Percentiles rank a stretch among this genome's conserved stretches.
Conservation (phyloP, 1,284 basidiomycete genomes). For the Dichomitus squalens region DNA sequence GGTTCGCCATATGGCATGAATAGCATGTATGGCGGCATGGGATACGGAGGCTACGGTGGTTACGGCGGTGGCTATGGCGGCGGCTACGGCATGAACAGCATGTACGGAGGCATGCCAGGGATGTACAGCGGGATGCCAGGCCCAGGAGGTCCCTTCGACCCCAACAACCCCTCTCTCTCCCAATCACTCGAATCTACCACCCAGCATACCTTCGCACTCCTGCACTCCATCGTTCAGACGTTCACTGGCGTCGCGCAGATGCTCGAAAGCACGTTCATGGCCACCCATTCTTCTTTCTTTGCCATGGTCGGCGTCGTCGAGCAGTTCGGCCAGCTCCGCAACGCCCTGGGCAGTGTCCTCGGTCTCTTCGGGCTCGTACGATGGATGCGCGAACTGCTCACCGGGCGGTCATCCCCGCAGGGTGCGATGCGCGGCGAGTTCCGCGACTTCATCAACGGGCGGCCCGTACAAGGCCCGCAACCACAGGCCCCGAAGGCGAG, state of each 20-base stretch:
- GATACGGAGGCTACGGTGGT: slow-evolving; percentile 44
- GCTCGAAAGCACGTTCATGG: slow-evolving; percentile 98
- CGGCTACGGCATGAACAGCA: slow-evolving; percentile 41
- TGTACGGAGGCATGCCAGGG: slow-evolving; percentile 42
- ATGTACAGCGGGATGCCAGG: slow-evolving; percentile 41
- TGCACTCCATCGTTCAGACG: slow-evolving; percentile 95
- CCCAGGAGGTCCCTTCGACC: slow-evolving; percentile 53
- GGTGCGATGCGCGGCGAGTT: slow-evolving; percentile 60
- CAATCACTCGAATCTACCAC: slow-evolving; percentile 90
- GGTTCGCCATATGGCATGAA: slow-evolving; percentile 47
- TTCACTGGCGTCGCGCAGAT: slow-evolving; percentile 97
- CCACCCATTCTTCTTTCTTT: slow-evolving; percentile 97
- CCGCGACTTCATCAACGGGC: slow-evolving; percentile 67
- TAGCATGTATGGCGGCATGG: slow-evolving; percentile 38
- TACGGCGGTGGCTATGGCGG: slow-evolving; percentile 34
- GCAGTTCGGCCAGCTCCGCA: slow-evolving; percentile 89
- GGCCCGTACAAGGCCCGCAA: slow-evolving; percentile 59
- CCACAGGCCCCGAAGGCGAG: slow-evolving; percentile 58
- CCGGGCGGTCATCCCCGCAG: slow-evolving; percentile 43
- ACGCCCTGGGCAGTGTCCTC: slow-evolving; percentile 92
- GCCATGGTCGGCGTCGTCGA: slow-evolving; percentile 99
- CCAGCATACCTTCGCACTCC: slow-evolving; percentile 89
- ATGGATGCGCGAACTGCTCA: slow-evolving; percentile 75
- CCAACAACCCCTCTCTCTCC: slow-evolving; percentile 69
- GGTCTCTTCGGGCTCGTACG: slow-evolving; percentile 89